Base-by-base conservation (phyloP, 192 early-diverging fungal genomes). In the Mortierella claussenii region DNA sequence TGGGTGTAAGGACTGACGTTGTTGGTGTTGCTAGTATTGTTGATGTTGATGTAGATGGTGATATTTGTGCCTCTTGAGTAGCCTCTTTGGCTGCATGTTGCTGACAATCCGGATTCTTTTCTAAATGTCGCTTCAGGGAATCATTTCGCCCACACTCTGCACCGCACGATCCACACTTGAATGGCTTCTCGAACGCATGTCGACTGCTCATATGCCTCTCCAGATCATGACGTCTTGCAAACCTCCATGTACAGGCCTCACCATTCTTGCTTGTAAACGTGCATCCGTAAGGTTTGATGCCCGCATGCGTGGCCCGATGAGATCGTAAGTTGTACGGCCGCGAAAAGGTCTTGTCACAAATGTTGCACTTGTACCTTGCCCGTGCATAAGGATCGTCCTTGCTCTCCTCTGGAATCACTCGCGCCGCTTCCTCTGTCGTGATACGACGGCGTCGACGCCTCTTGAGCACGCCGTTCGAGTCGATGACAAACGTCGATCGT, bases 261-360 rank as follows among this genome's bases (percentile, higher is more conserved):
- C 50, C 50, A 31, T 8, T 53, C 5, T 32, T 28, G 31, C 7
- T 10, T 21, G n/a, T 27, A 32, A 31, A 33, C 4, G 50, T 32
- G 30, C 50, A 53, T 27, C 13, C 28, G 30, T 18, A 53, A 17
- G 50, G 50, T 28, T 53, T 53, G 27, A 53, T 32, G 3, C 50
- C 50, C 4, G 30, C 50, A 53, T 53, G 50, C 18, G 50, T 53
- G 18, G 50, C 50, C 4, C 50, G 50, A 18, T 53, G 50, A 32
- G 50, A 53, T 30, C 50, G 27, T 27, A 53, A 32, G 50, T 53
- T 53, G 18, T 18, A 53, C 2, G 50, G 50, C 31, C 50, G 28
- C 1, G 50, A 53, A 18, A 53, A 53, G 2, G 50, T 53, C 50
- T 53, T 53, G 26, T 53, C 50, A 18, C 50, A 53, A 2, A 32